Conservation (phyloP, 2,329 filamentous ascomycete genomes). For the Alternaria infectoria region DNA sequence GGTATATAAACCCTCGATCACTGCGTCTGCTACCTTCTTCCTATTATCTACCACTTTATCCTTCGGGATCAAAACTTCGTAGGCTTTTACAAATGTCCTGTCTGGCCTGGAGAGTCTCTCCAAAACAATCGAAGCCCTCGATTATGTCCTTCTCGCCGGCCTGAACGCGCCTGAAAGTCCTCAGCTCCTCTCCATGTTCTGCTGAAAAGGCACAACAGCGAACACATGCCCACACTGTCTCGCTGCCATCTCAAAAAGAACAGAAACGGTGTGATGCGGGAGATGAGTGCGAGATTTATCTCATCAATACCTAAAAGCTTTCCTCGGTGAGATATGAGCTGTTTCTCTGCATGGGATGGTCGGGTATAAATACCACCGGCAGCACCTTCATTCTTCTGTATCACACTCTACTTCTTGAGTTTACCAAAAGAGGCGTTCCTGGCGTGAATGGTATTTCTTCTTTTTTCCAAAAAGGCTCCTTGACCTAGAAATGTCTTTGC, state of each 20-base stretch:
- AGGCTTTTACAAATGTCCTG: too few species aligned
- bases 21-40: not conserved
- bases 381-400: not conserved
- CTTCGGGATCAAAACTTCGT: too few species aligned
- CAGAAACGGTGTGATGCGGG: too few species aligned
- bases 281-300: not conserved
- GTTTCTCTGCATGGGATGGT: not conserved
- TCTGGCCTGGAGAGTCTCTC: not conserved
- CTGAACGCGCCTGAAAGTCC: not conserved
- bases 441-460: too few species aligned
- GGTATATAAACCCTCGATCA: not conserved
- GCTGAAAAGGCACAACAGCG: not conserved
- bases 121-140: not conserved
- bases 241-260: not conserved
- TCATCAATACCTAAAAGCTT: not conserved
- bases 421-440: too few species aligned
- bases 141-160: not conserved
- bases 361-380: not conserved
- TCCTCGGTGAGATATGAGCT: not conserved
- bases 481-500: too few species aligned
- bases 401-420: not conserved
- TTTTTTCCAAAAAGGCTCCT: too few species aligned
- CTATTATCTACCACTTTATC: too few species aligned
- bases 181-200: accelerated
- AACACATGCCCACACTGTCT: not conserved